phyloP scores from a whole-genome alignment of 1,139 yeast genomes.

The Yamadazyma aaseri region DNA sequence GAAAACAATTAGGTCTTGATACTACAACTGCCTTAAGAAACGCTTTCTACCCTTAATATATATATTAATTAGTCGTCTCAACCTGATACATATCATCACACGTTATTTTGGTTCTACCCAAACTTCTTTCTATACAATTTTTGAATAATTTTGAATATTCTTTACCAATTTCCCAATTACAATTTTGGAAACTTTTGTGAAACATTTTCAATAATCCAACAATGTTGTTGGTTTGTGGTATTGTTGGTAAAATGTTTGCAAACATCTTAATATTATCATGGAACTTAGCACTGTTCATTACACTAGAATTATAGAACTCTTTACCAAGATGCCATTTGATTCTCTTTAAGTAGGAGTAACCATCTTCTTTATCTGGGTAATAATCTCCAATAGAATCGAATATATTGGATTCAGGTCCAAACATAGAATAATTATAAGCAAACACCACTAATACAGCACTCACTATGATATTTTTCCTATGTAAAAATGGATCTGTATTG shows the following conservation, averaged over 20 bases:
- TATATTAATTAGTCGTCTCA: not conserved
- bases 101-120: slow-evolving; percentile 44
- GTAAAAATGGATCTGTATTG: slow-evolving; percentile 51
- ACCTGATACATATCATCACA: slow-evolving; percentile 48
- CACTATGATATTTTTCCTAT: slow-evolving; percentile 57
- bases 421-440: slow-evolving; percentile 51
- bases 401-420: slow-evolving; percentile 53
- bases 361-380: slow-evolving; percentile 31
- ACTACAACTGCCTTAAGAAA: slow-evolving; percentile 26
- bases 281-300: slow-evolving; percentile 9
- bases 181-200: slow-evolving; percentile 32
- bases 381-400: slow-evolving; percentile 12
- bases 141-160: slow-evolving; percentile 52
- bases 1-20: slow-evolving; percentile 34
- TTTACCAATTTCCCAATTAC: slow-evolving; percentile 55
- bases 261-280: slow-evolving; percentile 16
- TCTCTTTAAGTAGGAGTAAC: slow-evolving; percentile 34
- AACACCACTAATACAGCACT: slow-evolving; percentile 55
- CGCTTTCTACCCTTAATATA: slow-evolving; percentile 11
- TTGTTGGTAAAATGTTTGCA: slow-evolving; percentile 16
- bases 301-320: slow-evolving; percentile 4
- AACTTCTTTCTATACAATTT: slow-evolving; percentile 52
- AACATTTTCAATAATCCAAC: slow-evolving; percentile 50
- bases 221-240: slow-evolving; percentile 26
- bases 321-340: slow-evolving; percentile 30